phyloP scores from a whole-genome alignment of 176 grass and related monocot species.

The Eleusine indica region DNA sequence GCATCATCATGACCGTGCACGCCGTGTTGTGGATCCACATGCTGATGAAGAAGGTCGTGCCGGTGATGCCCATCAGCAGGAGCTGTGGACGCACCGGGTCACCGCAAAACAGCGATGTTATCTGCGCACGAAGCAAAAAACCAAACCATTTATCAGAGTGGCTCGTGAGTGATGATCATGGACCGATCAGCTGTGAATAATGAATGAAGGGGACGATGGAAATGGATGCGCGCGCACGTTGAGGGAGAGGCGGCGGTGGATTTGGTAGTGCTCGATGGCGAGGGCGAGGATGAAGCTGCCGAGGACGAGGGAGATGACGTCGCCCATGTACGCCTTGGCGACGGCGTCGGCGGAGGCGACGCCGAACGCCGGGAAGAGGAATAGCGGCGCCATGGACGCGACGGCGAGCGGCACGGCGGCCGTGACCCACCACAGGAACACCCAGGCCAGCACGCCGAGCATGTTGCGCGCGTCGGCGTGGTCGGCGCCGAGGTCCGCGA shows the following conservation, averaged over 20 bases:
- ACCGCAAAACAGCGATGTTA: slow-evolving; percentile 74
- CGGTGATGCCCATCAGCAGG: slow-evolving; percentile 74
- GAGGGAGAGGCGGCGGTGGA: slow-evolving; percentile 86
- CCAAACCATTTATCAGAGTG: neutral
- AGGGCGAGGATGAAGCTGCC: slow-evolving; percentile 95
- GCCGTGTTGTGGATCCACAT: slow-evolving; percentile 99
- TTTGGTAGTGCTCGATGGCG: slow-evolving; percentile 89
- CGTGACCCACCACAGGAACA: slow-evolving; percentile 93
- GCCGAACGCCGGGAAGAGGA: slow-evolving; percentile 83
- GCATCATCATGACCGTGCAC: slow-evolving; percentile 87
- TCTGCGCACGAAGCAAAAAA: slow-evolving; percentile 22
- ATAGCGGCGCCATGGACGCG: slow-evolving; percentile 87
- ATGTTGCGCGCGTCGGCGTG: slow-evolving; percentile 67
- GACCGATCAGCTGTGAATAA: neutral
- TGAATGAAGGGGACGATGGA: too few species aligned
- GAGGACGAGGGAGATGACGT: slow-evolving; percentile 95
- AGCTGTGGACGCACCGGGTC: slow-evolving; percentile 70
- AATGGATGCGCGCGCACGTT: slow-evolving; percentile 39
- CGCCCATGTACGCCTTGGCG: slow-evolving; percentile 84
- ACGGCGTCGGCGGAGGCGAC: slow-evolving; percentile 60
- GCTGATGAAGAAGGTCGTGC: slow-evolving; percentile 70
- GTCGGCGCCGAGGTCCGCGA: slow-evolving; percentile 49
- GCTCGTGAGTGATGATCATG: neutral
- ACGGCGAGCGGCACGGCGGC: slow-evolving; percentile 86
- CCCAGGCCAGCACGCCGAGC: slow-evolving; percentile 79